Conservation (phyloP, 2,329 filamentous ascomycete species). For the Orbilia oligospora region DNA sequence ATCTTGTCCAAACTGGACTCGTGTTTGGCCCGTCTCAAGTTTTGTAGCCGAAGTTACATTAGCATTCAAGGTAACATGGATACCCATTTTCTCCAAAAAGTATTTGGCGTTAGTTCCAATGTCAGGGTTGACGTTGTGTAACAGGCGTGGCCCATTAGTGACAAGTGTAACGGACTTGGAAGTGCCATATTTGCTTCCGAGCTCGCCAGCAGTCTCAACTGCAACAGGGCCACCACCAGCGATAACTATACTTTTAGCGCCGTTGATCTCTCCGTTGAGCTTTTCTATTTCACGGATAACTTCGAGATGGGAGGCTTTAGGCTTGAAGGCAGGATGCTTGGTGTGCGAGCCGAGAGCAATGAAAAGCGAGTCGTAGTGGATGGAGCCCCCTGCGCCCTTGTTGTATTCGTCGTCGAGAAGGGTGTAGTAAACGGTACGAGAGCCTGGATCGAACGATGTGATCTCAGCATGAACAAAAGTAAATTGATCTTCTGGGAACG, state of each 20-base stretch:
- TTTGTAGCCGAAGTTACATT: constrained; percentile 31
- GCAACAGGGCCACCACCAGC: constrained; percentile 51
- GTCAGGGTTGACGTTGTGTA: constrained; percentile 54
- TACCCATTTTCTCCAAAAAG: constrained; percentile 46
- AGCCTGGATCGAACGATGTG: constrained; percentile 40
- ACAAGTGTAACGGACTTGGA: constrained; percentile 53
- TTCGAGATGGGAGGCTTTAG: constrained; percentile 37
- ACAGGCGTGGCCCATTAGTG: constrained; percentile 46
- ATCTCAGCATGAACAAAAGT: constrained; percentile 51
- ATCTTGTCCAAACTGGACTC: constrained; percentile 39
- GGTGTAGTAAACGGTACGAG: constrained; percentile 49
- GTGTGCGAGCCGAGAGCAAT: constrained; percentile 44
- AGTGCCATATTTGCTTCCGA: constrained; percentile 40
- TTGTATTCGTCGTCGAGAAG: constrained; percentile 47
- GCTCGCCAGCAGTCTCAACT: constrained; percentile 51
- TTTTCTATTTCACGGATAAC: constrained; percentile 41
- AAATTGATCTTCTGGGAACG: constrained; percentile 36
- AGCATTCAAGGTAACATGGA: constrained; percentile 39
- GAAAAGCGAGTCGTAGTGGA: constrained; percentile 56
- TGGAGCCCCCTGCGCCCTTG: constrained; percentile 37
- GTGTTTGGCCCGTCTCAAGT: constrained; percentile 48
- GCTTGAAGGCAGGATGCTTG: constrained; percentile 47
- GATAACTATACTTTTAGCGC: constrained; percentile 49
- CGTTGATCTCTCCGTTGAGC: constrained; percentile 41
- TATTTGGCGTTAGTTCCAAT: constrained; percentile 50